Evolutionary conservation across 129 eudicot genomes (phyloP), one percentile per base, ranked within the genome.

Genomic region (Glebionis coronaria): DNA sequence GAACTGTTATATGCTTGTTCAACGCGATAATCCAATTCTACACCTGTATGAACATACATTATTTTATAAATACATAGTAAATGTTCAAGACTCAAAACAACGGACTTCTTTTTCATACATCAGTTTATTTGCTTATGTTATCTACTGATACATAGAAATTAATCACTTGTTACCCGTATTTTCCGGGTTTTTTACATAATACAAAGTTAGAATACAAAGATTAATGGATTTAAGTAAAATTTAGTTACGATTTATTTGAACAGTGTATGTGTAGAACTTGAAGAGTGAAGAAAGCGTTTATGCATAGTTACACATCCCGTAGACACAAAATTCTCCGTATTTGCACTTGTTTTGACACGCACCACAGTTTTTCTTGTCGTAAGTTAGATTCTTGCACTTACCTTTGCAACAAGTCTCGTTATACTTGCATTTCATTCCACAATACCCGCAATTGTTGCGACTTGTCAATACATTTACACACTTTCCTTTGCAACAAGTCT

Each of bases 231-330:
- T 35, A 35, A 35, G 42, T 35, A 35, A 35, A 35, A 7, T 8
- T 1, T 35, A 6, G 42, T 35, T 35, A 6, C 2, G 42, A 49
- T 58, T 58, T 12, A 58, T 57, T 57, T 1, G 28, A 27, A 58
- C 2, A 5, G 42, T 8, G 12, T 7, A 19, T 53, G 2, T 0
- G 20, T 52, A 12, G 28, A 16, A 18, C 0, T 3, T 70, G n/a
- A 35, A 58, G 46, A 44, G 10, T 57, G 75, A 59, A 74, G 67
- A 66, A 56, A 20, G 3, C 52, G 29, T 10, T 76, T 54, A 76
- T 54, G 85, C 85, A 63, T 81, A 81, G 71, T 49, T 76, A 65
- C 85, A 81, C 85, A 81, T 67, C 21, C 82, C 82, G 44, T 45
- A 76, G 19, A 56, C 85, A 72, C 85, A 81, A 35, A 61, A 56